These are phyloP conservation scores for Phytophthora rubi DNA, from an alignment of 352 stramenopile species.

Conservation along the genomic window DNA sequence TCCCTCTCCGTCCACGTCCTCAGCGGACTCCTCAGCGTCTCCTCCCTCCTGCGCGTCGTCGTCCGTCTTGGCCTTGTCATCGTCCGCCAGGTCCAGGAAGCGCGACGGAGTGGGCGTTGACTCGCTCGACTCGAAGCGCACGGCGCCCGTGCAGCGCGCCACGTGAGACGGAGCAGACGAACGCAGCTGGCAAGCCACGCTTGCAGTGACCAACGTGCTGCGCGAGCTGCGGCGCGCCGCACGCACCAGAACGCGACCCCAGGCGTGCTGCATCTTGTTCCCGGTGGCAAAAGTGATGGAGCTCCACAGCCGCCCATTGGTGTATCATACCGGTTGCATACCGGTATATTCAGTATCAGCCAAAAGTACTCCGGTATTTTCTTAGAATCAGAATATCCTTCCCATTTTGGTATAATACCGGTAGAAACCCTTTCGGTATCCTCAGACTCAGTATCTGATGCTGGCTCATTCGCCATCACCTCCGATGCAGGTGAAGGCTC, in stretches of 20 bases:
- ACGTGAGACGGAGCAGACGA: constrained; percentile 6
- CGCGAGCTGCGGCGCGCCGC: constrained; percentile 23
- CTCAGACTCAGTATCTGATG: neutral
- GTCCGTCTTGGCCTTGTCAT: constrained; percentile 54
- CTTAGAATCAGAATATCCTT: no score
- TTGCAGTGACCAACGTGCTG: constrained; percentile 9
- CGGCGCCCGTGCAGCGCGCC: constrained; percentile 5
- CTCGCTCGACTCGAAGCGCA: constrained; percentile 36
- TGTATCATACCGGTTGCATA: neutral
- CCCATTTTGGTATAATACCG: no score
- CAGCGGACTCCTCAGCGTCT: constrained; percentile 34
- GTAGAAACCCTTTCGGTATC: neutral
- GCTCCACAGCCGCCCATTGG: constrained; percentile 13
- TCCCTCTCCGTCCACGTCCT: constrained; percentile 44
- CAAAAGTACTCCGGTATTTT: no score
- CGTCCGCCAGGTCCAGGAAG: constrained; percentile 76
- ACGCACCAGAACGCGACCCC: constrained; percentile 27
- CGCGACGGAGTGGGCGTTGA: constrained; percentile 51
- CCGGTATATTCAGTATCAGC: neutral
- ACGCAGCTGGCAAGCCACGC: constrained; percentile 6
- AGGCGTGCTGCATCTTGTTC: constrained; percentile 32
- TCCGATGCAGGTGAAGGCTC: constrained; percentile 34
- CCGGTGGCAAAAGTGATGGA: constrained; percentile 28
- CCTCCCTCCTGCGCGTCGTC: constrained; percentile 26
- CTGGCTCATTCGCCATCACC: neutral